Percentiles rank a stretch among this genome's conserved stretches.
phyloP scores from a whole-genome alignment of 331 rosid species.

The Phaseolus coccineus region DNA sequence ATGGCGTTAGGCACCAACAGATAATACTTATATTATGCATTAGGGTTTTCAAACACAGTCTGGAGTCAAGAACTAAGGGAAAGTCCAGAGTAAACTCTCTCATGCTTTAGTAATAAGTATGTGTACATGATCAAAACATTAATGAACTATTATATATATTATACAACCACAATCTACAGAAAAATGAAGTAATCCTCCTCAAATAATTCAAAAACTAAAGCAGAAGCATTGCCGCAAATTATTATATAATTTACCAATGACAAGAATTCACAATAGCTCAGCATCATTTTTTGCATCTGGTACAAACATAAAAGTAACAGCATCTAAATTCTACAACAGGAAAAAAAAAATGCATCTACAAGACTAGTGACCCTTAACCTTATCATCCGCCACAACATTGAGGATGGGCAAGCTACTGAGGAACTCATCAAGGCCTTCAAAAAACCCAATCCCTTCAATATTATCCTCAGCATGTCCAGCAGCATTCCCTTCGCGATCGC shows the following conservation, averaged over 20 bases:
- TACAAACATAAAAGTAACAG: conserved; percentile 42
- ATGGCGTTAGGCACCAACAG: neutral
- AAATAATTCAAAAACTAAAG: conserved; percentile 37
- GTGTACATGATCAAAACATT: conserved; percentile 12
- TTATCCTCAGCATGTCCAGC: conserved; percentile 65
- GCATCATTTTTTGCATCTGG: conserved; percentile 28
- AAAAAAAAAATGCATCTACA: conserved; percentile 38
- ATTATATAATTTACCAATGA: conserved; percentile 45
- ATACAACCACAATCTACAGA: conserved; percentile 33
- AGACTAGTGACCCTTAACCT: conserved; percentile 72
- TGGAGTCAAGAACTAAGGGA: neutral
- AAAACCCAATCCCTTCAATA: conserved; percentile 76
- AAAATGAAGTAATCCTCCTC: conserved; percentile 26
- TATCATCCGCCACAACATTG: conserved; percentile 76
- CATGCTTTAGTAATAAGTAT: neutral
- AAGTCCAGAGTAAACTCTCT: conserved; percentile 24
- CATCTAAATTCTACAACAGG: conserved; percentile 43
- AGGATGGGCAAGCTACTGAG: conserved; percentile 83
- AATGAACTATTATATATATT: neutral
- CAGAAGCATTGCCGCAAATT: conserved; percentile 49
- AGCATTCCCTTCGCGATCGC: conserved; percentile 54
- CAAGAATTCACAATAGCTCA: conserved; percentile 45
- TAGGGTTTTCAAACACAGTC: neutral
- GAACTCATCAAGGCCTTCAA: conserved; percentile 93
- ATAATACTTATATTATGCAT: neutral